Base-by-base conservation (phyloP, 1,284 basidiomycete genomes). In the Microbotryum violaceum region DNA sequence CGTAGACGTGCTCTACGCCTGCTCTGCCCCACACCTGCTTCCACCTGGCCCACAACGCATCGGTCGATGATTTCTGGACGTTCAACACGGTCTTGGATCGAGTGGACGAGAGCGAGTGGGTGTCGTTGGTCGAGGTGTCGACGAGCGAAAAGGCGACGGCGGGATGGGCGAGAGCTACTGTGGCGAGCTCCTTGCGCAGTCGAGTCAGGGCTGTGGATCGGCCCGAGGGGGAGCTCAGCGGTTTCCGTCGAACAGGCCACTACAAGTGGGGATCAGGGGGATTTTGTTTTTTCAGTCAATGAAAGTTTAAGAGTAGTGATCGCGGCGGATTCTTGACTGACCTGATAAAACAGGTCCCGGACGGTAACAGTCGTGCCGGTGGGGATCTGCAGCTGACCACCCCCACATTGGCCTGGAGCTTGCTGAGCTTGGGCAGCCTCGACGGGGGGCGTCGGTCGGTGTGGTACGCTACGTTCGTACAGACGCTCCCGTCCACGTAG, bases 321-420 rank as follows among this genome's bases (percentile, higher is more conserved):
- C 1, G 18, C 25, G 16, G 8, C 14, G 52, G 27, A 51, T 18
- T 18, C 37, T 12, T 56, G 20, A 75, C 82, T 52, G 66, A 89
- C 89, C 71, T 87, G 89, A 72, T 86, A 87, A 74, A 92, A 96
- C 5, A 87, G 83, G 72, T 94, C 91, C 23, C 88, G 83, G 46
- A 93, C 79, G 68, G 81, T 84, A 47, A 92, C 84, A 12, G 82
- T 84, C 4, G 91, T 93, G 5, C 91, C 91, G 6, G 25, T 25
- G 6, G 37, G 37, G 37, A 9, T 31, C 31, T 31, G 31, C 31
- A 18, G 37, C 12, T 42, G 37, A 10, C 33, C 14, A 16, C 37
- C 16, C 14, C 37, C 37, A 42, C 37, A 42, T 42, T 42, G 37
- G 18, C 2, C 18, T 27, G 8, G 42, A 16, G 21, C 61, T 46